phyloP scores from a whole-genome alignment of 2,329 filamentous ascomycete genomes.

The Exophiala sideris region DNA sequence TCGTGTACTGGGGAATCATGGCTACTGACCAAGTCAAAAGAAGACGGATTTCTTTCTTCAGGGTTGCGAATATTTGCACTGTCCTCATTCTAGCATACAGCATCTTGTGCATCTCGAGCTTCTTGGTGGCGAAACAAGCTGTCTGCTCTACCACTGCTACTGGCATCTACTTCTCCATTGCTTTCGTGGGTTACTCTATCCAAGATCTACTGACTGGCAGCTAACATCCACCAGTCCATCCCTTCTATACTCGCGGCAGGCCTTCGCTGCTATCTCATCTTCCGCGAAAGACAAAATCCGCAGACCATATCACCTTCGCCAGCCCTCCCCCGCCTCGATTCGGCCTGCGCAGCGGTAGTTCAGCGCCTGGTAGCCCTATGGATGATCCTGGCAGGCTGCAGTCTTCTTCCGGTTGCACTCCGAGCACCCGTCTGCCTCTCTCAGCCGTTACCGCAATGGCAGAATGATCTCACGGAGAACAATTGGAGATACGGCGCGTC shows the following conservation, averaged over 20 bases:
- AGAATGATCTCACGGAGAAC: slow-evolving; percentile 5
- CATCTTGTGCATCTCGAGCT: slow-evolving; percentile 9
- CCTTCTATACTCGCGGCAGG: slow-evolving; percentile 11
- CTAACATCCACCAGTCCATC: slow-evolving; percentile 11
- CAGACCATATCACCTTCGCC: slow-evolving; percentile 12
- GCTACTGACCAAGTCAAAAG: slow-evolving; percentile 1
- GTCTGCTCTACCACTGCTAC: slow-evolving; percentile 15
- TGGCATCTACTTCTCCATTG: slow-evolving; percentile 19
- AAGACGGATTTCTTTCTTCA: slow-evolving; percentile 1
- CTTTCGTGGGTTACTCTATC: slow-evolving; percentile 7
- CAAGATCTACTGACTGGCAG: not conserved
- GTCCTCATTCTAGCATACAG: slow-evolving; percentile 9
- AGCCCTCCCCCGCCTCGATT: slow-evolving; percentile 10
- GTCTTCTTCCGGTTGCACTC: slow-evolving; percentile 14
- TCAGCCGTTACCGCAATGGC: slow-evolving; percentile 6
- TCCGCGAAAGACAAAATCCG: slow-evolving; percentile 7
- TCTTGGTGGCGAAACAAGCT: slow-evolving; percentile 10
- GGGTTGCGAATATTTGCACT: slow-evolving; percentile 2
- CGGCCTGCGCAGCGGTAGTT: slow-evolving; percentile 3
- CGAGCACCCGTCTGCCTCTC: slow-evolving; percentile 16
- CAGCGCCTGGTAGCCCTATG: slow-evolving; percentile 17
- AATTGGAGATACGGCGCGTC: slow-evolving; percentile 18
- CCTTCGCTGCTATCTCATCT: slow-evolving; percentile 10
- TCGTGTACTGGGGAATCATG: not conserved
- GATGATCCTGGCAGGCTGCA: slow-evolving; percentile 16